Evolutionary conservation across 345 rosid genomes (phyloP).

Genomic region (Citrus unshiu): DNA sequence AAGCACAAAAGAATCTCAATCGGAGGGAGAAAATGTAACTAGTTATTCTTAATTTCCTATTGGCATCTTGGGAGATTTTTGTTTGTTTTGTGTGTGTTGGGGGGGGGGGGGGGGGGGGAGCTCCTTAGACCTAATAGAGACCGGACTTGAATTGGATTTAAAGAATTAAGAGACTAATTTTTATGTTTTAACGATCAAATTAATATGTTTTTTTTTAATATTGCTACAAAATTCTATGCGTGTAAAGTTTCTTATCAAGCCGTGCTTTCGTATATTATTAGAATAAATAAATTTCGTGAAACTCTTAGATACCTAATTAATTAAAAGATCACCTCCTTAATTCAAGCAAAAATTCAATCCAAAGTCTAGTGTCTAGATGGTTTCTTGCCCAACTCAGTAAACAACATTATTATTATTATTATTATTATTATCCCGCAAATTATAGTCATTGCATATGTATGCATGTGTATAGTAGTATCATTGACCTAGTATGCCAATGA

Average conservation of each 20-base stretch:
- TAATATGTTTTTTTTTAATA: too few relatives aligned
- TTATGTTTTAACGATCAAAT: too few relatives aligned
- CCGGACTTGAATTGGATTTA: too few relatives aligned
- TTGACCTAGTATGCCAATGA: neutral
- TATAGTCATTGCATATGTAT: neutral
- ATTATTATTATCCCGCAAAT: too few relatives aligned
- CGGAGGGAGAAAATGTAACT: neutral
- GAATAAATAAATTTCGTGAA: too few relatives aligned
- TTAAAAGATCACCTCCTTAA: neutral
- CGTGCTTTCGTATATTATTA: too few relatives aligned
- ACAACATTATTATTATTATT: neutral
- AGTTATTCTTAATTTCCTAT: neutral
- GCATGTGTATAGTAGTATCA: neutral
- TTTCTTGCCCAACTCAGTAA: neutral
- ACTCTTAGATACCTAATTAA: neutral
- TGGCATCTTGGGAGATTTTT: neutral
- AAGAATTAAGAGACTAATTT: too few relatives aligned
- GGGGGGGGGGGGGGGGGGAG: accelerated
- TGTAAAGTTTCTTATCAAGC: too few relatives aligned
- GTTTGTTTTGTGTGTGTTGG: too few relatives aligned
- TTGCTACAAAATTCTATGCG: too few relatives aligned
- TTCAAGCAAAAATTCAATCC: neutral
- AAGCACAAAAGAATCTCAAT: too few relatives aligned
- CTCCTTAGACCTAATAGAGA: too few relatives aligned
- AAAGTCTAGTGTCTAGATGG: neutral